Percentiles rank a stretch among this genome's conserved stretches.
phyloP scores from a whole-genome alignment of 139 green algal species.

The Eudorina sp. region DNA sequence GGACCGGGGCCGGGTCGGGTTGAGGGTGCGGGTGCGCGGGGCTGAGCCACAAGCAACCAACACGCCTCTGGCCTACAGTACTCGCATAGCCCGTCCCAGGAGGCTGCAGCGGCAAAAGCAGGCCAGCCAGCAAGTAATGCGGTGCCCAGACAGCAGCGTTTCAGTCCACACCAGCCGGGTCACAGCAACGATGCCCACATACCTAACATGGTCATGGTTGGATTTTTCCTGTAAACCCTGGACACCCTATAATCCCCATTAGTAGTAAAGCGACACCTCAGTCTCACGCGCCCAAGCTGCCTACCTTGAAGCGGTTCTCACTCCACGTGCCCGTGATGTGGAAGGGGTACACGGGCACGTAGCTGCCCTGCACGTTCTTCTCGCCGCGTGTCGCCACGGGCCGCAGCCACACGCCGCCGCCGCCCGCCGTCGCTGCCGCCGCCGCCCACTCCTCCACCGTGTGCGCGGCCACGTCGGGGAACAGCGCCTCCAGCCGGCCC shows the following conservation, averaged over 20 bases:
- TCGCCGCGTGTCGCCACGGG: background rate
- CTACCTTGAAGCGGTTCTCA: slow-evolving; percentile 36
- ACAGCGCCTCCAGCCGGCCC: background rate
- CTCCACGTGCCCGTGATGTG: slow-evolving; percentile 8
- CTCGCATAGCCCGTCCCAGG: too few relatives aligned
- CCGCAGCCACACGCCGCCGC: background rate
- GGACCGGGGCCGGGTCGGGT: too few relatives aligned
- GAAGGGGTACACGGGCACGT: slow-evolving; percentile 33
- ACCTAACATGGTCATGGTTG: too few relatives aligned
- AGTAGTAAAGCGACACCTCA: background rate
- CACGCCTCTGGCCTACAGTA: too few relatives aligned
- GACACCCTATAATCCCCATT: too few relatives aligned
- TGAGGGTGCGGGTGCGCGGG: too few relatives aligned
- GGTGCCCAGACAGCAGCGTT: background rate
- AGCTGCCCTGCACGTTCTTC: background rate
- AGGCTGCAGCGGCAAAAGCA: too few relatives aligned
- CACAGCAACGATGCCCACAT: too few relatives aligned
- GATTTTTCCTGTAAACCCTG: too few relatives aligned
- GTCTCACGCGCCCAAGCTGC: background rate
- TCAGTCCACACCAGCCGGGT: background rate
- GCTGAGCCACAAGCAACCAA: too few relatives aligned
- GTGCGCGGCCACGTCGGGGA: background rate
- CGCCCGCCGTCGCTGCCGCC: background rate
- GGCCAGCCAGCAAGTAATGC: background rate
- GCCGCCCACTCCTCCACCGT: background rate